Base-by-base conservation (phyloP, 805 yeast species). In the Zygotorulaspora sp. region DNA sequence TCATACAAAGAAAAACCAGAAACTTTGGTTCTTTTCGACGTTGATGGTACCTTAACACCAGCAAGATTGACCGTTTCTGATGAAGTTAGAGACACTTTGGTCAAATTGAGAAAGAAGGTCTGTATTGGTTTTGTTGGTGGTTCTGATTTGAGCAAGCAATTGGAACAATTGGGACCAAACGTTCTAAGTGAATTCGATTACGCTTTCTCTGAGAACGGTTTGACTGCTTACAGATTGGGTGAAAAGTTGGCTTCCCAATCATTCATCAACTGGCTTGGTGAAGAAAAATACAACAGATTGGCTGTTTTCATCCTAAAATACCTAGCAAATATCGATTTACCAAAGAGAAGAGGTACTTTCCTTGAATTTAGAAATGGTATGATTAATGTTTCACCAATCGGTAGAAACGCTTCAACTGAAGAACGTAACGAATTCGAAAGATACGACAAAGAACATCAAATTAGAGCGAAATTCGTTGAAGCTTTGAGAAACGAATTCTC, bases 61-160 rank as follows among this genome's bases (percentile, higher is more conserved):
- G 97, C 98, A 39, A 87, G 99, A 74, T 76, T 80, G 62, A 64
- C 60, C 26, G 67, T 83, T 53, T 78, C 88, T 45, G 75, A 77
- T 56, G 96, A 88, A 67, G 83, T 92, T 80, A 76, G 70, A 60
- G 66, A 75, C 47, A 69, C 83, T 29, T 76, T 92, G 56, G 62
- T 66, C 45, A 77, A 80, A 52, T 77, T 92, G 62, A 83, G 96
- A 71, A 73, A 87, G 72, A 89, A 90, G 73, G 90, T 78, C 55
- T 96, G 84, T 36, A 78, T 92, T 70, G 99, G 98, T 41, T 92
- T 88, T 58, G 98, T 92, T 48, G 98, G 98, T 65, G 98, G 98
- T 55, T 81, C 94, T 36, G 97, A 92, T 65, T 78, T 92, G 57
- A 70, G 77, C 63, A 92, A 92, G 71, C 99, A 92, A 74, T 75